Evolutionary conservation across 306 rosid species (phyloP), one percentile per base, ranked within the genome.

Genomic region (Casuarina glauca): DNA sequence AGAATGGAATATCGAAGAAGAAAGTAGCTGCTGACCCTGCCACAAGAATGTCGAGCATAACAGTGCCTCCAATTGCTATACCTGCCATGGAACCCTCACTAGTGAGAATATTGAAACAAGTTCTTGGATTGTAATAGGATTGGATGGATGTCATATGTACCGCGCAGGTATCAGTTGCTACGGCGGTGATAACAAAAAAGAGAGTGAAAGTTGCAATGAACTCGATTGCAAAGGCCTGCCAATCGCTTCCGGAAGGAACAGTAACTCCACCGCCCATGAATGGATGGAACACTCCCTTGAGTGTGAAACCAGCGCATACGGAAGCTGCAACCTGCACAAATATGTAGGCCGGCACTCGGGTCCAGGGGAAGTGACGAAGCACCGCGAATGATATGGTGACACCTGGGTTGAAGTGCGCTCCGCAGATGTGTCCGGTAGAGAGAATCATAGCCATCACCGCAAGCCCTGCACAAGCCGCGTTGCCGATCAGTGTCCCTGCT

Each of bases 381-480:
- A 81, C 38, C 5, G 87, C 90, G 9, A 81, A 88, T 32, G 92
- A 85, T 9, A 89, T 57, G 38, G 93, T 89, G 15, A 91, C 85
- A 0, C 91, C 83, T 4, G 93, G 94, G 76, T 89, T 91, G 2
- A 91, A 79, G 79, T 89, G 91, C 5, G 87, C 94, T 7, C 90
- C 87, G 11, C 91, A 91, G 78, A 89, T 75, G 85, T 91, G 94
- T 51, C 82, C 81, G 3, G 60, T 52, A 4, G 89, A 57, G 12
- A 82, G 62, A 61, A 78, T 19, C 82, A 83, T 86, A 9, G 46
- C 77, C 88, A 83, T 81, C 78, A 84, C 88, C 0, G 85, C 92
- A 9, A 89, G 63, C 1, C 90, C 91, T 2, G 97, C 94, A 61
- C 90, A 84, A 0, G 98, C 94, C 7, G 96, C 97, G 3, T 90